Evolutionary conservation across 2,329 filamentous ascomycete genomes (phyloP).

Genomic region (Talaromyces albobiverticillius): DNA sequence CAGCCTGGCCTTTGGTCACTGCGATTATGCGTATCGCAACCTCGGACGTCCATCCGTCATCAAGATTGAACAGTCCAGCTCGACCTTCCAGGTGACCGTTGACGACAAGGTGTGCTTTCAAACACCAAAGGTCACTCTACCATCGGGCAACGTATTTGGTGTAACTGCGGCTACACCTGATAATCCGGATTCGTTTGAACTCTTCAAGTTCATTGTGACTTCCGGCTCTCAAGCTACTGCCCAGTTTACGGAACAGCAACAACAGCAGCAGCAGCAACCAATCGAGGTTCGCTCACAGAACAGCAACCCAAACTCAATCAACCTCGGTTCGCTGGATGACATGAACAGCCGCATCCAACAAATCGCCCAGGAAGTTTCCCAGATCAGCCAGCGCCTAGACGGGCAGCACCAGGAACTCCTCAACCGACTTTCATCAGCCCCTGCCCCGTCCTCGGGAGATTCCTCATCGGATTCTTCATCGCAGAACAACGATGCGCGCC

Average conservation of each 20-base stretch:
- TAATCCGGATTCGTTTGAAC: conserved; percentile 88
- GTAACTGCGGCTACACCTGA: conserved; percentile 85
- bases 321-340: conserved; percentile 70
- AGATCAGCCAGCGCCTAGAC: conserved; percentile 53
- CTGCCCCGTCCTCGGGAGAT: conserved; percentile 1
- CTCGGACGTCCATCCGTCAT: conserved; percentile 78
- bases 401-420: conserved; percentile 52
- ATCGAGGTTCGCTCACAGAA: conserved; percentile 35
- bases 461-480: conserved; percentile 16
- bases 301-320: conserved; percentile 36
- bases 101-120: conserved; percentile 82
- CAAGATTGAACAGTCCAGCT: conserved; percentile 66
- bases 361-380: conserved; percentile 57
- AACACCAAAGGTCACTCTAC: conserved; percentile 71
- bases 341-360: conserved; percentile 75
- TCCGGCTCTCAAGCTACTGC: conserved; percentile 25
- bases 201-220: conserved; percentile 78
- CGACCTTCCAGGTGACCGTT: conserved; percentile 71
- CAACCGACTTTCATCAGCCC: conserved; percentile 28
- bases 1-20: conserved; percentile 87
- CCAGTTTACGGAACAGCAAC: conserved; percentile 29
- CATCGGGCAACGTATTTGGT: conserved; percentile 78
- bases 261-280: conserved; percentile 29
- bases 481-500: conserved; percentile 34
- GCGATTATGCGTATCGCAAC: conserved; percentile 87